A percentile compares a stretch with the other conserved stretches of the same genome.
These are phyloP conservation scores for Dioscorea zingiberensis DNA, from an alignment of 106 monocot species.

Conservation along the genomic window DNA sequence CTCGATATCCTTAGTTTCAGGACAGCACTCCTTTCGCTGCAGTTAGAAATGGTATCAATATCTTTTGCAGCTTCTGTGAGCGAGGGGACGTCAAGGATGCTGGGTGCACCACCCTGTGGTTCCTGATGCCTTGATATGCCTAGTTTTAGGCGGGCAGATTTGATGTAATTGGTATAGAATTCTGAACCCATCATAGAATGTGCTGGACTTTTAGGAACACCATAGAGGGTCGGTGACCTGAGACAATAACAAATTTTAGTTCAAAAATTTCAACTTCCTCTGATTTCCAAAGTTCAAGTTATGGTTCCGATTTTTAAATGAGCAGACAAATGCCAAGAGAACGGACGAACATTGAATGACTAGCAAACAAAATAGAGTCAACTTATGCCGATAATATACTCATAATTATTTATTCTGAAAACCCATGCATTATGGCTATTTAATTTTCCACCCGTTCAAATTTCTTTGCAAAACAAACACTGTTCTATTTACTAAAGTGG, in stretches of 20 bases:
- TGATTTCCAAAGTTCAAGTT: no score
- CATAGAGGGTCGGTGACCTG: constrained; percentile 86
- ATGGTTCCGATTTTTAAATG: no score
- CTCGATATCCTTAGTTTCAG: constrained; percentile 33
- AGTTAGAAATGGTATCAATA: neutral
- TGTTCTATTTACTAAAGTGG: no score
- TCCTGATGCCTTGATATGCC: constrained; percentile 38
- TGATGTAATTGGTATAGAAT: constrained; percentile 20
- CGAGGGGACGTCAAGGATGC: neutral
- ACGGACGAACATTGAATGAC: no score
- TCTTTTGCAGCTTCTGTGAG: neutral
- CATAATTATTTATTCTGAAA: no score
- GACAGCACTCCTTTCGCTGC: constrained; percentile 6
- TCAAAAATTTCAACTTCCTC: no score
- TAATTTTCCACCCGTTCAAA: no score
- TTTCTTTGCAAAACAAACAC: no score
- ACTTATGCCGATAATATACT: no score
- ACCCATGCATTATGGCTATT: no score
- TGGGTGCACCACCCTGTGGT: constrained; percentile 4
- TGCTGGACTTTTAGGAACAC: constrained; percentile 34
- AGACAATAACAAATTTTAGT: constrained; percentile 5
- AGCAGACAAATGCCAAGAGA: no score
- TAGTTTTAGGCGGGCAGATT: constrained; percentile 29
- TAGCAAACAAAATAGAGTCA: no score
- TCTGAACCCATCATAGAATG: constrained; percentile 23